Percentiles rank a stretch among this genome's conserved stretches.
phyloP scores from a whole-genome alignment of 345 rosid species.

The Boechera stricta region DNA sequence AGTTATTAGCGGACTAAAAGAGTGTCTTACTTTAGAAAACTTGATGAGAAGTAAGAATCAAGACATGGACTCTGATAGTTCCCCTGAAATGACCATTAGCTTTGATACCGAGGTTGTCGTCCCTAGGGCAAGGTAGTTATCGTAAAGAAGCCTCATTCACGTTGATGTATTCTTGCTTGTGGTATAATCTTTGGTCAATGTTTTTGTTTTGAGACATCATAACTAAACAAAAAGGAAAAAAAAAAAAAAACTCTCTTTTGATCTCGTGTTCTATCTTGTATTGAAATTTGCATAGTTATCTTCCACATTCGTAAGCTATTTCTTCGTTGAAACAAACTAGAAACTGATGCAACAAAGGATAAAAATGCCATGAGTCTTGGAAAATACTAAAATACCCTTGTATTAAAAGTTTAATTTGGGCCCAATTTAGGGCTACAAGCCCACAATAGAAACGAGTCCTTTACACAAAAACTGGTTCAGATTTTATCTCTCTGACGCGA shows the following conservation, averaged over 20 bases:
- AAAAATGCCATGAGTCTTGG: too few species aligned
- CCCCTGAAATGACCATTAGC: constrained; percentile 7
- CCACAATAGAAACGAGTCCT: constrained; percentile 1
- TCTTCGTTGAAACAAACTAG: too few species aligned
- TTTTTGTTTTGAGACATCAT: background rate
- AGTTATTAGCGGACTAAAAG: constrained; percentile 44
- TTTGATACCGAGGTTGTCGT: background rate
- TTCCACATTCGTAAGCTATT: background rate
- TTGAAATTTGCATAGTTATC: too few species aligned
- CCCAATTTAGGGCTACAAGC: constrained; percentile 1
- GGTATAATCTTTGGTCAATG: background rate
- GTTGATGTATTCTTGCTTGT: background rate
- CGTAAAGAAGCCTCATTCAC: background rate
- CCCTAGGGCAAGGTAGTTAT: constrained; percentile 25
- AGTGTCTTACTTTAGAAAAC: constrained; percentile 38
- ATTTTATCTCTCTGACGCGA: background rate
- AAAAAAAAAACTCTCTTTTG: background rate
- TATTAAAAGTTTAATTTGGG: background rate
- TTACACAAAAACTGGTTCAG: constrained; percentile 2
- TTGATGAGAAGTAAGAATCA: constrained; percentile 17
- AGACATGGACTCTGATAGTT: constrained; percentile 19
- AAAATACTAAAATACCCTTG: too few species aligned
- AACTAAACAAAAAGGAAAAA: background rate
- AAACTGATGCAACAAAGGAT: too few species aligned
- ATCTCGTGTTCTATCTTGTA: background rate